Evolutionary conservation across 2,329 filamentous ascomycete genomes (phyloP), one percentile per base, ranked within the genome.

Genomic region (Aaosphaeria arxii): DNA sequence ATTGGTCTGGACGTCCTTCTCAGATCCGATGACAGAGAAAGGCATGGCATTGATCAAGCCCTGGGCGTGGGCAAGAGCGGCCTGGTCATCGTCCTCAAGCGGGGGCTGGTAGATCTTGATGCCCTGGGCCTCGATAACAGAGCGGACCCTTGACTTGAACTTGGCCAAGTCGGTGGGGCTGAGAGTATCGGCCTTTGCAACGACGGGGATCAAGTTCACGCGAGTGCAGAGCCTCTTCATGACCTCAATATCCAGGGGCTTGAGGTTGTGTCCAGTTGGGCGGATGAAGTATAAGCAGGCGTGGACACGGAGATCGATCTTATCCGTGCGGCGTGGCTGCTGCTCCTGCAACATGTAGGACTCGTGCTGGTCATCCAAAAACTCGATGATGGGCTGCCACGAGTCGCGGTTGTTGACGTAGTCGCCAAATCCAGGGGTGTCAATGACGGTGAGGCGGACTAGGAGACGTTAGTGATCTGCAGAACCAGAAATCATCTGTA

Each of bases 311-410:
- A 99, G 88, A 72, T 99, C 94, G 67, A 99, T 99, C 84, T 97
- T 99, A 81, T 99, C 94, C 68, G 88, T 86, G 69, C 94, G 91
- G 76, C 90, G 90, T 63, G 95, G 94, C 78, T 99, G 94, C 77
- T 99, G 94, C 84, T 99, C 94, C 81, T 99, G 94, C 71, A 99
- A 83, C 94, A 99, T 99, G 78, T 99, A 99, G 35, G 94, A 99
- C 82, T 99, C 94, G 75, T 99, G 95, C 83, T 99, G 94, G 78
- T 99, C 94, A 77, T 99, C 94, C 67, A 99, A 83, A 81, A 99
- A 99, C 77, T 99, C 94, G 75, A 99, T 97, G 71, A 99, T 97
- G 72, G 94, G 94, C 83, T 96, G 95, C 94, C 94, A 99, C 55
- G 94, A 97, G 76, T 99, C 94, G 70, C 92, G 89, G 84, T 99